Evolutionary conservation across 495 filamentous ascomycete species (phyloP).

Genomic region (Podospora australis): DNA sequence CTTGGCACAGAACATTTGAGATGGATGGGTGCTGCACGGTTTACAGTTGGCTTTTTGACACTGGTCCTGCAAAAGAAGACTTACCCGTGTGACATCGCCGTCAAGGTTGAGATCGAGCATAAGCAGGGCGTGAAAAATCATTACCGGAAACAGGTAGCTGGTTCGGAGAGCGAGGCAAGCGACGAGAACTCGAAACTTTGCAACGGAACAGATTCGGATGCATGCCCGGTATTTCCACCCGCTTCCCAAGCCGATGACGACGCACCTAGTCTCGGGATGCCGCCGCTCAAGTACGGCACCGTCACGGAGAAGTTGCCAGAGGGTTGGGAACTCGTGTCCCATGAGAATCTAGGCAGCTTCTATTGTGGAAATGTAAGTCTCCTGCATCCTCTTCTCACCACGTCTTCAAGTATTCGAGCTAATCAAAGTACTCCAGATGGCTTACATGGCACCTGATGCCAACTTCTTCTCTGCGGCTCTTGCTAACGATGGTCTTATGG

Average conservation of each 20-base stretch:
- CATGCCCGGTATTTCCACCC: constrained; percentile 10
- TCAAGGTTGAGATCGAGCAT: constrained; percentile 71
- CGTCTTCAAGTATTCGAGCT: not conserved
- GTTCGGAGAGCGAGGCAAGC: constrained; percentile 29
- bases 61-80: constrained; percentile 63
- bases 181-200: constrained; percentile 18
- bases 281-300: constrained; percentile 70
- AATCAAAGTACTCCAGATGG: constrained; percentile 50
- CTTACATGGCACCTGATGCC: constrained; percentile 77
- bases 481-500: constrained; percentile 78
- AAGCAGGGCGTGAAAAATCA: constrained; percentile 70
- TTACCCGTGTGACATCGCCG: constrained; percentile 83
- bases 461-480: constrained; percentile 86
- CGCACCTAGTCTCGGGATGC: constrained; percentile 47
- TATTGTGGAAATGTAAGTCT: constrained; percentile 73
- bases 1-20: constrained; percentile 82
- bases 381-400: not conserved
- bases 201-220: not conserved
- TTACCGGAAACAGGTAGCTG: constrained; percentile 39
- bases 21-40: constrained; percentile 84
- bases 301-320: constrained; percentile 67
- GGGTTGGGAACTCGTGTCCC: constrained; percentile 64
- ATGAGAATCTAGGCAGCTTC: constrained; percentile 81
- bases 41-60: constrained; percentile 74
- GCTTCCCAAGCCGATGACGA: constrained; percentile 4